A percentile compares a stretch with the other conserved stretches of the same genome.
These are phyloP conservation scores for Saksenaea oblongispora DNA, from an alignment of 371 early-diverging fungal species.

Conservation along the genomic window DNA sequence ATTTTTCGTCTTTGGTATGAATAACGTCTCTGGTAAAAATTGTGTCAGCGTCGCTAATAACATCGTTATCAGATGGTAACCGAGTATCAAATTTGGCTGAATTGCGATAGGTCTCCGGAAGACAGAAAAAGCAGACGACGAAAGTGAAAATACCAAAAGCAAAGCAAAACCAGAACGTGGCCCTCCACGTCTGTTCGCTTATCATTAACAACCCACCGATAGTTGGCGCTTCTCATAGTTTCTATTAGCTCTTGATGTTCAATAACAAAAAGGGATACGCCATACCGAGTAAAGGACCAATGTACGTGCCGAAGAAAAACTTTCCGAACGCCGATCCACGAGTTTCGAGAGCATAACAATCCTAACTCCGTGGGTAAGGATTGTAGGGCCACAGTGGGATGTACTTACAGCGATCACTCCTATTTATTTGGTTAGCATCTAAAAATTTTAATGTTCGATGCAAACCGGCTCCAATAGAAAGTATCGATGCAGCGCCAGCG, in stretches of 20 bases:
- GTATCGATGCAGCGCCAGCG: slow-evolving; percentile 60
- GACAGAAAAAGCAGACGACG: slow-evolving; percentile 45
- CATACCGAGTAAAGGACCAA: not conserved
- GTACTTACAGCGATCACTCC: too few relatives aligned
- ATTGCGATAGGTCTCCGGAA: slow-evolving; percentile 67
- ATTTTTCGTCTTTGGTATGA: too few relatives aligned
- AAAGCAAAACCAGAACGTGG: slow-evolving; percentile 35
- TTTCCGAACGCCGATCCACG: too few relatives aligned
- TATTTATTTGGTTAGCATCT: too few relatives aligned
- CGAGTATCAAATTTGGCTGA: slow-evolving; percentile 18
- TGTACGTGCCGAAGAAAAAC: too few relatives aligned
- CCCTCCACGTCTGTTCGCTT: slow-evolving; percentile 23
- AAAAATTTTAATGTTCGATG: slow-evolving; percentile 14
- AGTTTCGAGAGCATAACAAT: too few relatives aligned
- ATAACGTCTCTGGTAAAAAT: too few relatives aligned
- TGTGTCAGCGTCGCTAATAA: too few relatives aligned
- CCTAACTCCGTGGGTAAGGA: too few relatives aligned
- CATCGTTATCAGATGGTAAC: not conserved
- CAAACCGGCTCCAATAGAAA: slow-evolving; percentile 66
- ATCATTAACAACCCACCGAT: slow-evolving; percentile 33
- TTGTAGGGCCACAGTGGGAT: too few relatives aligned
- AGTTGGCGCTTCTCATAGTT: slow-evolving; percentile 14
- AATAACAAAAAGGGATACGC: too few relatives aligned
- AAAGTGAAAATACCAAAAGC: slow-evolving; percentile 39
- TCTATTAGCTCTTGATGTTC: too few relatives aligned